Base-by-base conservation (phyloP, 768 basidiomycete genomes). In the Rhodocollybia butyracea region DNA sequence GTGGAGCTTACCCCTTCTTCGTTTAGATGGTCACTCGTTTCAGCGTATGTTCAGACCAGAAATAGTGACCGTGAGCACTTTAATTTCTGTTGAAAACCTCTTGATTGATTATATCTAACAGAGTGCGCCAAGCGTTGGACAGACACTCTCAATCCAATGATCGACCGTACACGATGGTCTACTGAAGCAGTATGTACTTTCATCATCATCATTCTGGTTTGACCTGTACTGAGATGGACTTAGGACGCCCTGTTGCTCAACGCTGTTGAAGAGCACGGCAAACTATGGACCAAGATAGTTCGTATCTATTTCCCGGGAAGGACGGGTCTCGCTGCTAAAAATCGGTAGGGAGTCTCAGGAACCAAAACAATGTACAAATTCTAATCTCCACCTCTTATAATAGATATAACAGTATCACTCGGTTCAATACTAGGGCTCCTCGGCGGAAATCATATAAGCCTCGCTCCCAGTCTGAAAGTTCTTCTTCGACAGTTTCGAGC, bases 101-200 rank as follows among this genome's bases (percentile, higher is more conserved):
- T 21, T 22, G 39, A 21, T 56, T 66, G 50, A 63, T 59, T 60
- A 15, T 55, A 53, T 55, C 52, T 59, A 32, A 46, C 51, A 81
- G 82, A 84, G 70, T 84, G 81, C 60, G 80, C 82, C 31, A 84
- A 83, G 61, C 79, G 81, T 12, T 84, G 82, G 82, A 80, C 79
- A 15, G 82, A 84, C 64, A 82, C 82, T 7, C 66, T 84, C 29
- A 83, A 83, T 63, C 82, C 82, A 53, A 77, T 78, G 34, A 84
- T 84, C 55, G 82, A 84, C 63, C 72, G 80, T 34, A 82, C 80
- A 7, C 77, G 77, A n/a, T 84, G 82, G 82, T 76, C 80, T 17
- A 65, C 78, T 29, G 80, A 82, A 61, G 73, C 77, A 54, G 81
- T 80, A 62, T 60, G 76, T 61, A 13, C 39, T 21, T 43, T 40